Evolutionary conservation across 2,329 filamentous ascomycete species (phyloP), one percentile per base, ranked within the genome.

Genomic region (Fusarium duplospermum): DNA sequence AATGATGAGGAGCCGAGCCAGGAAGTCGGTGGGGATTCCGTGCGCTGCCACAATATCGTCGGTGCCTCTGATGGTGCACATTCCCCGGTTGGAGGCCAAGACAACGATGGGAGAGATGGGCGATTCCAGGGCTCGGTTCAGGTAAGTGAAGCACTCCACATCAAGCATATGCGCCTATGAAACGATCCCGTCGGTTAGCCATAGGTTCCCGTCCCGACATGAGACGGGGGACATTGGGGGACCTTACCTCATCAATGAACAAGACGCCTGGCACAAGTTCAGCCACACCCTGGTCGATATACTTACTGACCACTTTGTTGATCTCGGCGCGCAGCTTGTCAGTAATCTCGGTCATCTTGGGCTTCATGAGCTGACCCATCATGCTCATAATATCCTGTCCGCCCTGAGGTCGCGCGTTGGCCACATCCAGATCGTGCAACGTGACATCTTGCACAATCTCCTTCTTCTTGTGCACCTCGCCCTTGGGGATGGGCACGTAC

Each of bases 291-390:
- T 98, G 96, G 82, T 98, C 96, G 77, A 99, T 99, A 85, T 98
- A 99, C 84, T 96, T 95, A 88, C 95, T 98, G 76, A 99, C 96
- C 33, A 99, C 96, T 87, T 98, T 98, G 90, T 99, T 98, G 87
- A 99, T 98, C 86, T 99, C 96, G 65, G 90, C 88, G 70, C 96
- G 91, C 80, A 99, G 87, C 87, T 99, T 99, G 85, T 99, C 96
- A 33, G 96, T 99, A 80, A 99, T 98, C 83, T 99, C 96, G 7
- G 96, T 99, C 92, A 98, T 98, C 87, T 97, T 97, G 71, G 96
- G 96, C 89, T 98, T 98, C 95, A 98, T 98, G 80, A 99, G 86
- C 85, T 99, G 96, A 79, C 96, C 96, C 96, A 99, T 98, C 96
- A 99, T 98, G 87, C 95, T 98, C 95, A 99, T 98, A 76, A 99